Base-by-base conservation (phyloP, 805 yeast genomes). In the Hanseniaspora vineae region DNA sequence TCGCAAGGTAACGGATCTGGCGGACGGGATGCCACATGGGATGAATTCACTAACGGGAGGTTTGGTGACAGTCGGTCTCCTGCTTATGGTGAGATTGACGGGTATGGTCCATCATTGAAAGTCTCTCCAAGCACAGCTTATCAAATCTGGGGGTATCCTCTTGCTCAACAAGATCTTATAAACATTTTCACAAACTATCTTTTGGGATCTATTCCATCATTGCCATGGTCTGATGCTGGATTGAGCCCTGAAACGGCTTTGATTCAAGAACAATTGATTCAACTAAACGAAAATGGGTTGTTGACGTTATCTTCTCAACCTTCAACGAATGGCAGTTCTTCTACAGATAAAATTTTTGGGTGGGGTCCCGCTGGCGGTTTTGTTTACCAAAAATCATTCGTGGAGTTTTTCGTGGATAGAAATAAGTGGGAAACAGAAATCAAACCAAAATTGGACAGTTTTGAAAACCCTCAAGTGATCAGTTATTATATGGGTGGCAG, bases 31-130 rank as follows among this genome's bases (percentile, higher is more conserved):
- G 95, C 95, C 3, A 84, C 89, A 1, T 89, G 97, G 97, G 97
- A 89, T 69, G 97, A 89, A 59, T 89, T 86, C 65, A 92, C 96
- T 29, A 87, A 89, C 65, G 96, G 97, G 60, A 75, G 97, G 67
- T 87, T 86, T 64, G 95, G 97, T 67, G 95, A 88, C 66, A 84
- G 96, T 0, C 73, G 92, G 57, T 86, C 96, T 33, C 96, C 97
- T 17, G 97, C 97, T 1, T 90, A 84, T 65, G 98, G 97, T 70
- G 97, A 90, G 66, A 86, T 90, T 56, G 97, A 89, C 62, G 97
- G 97, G 31, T 92, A 90, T 62, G 97, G 97, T 2, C 96, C 97
- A 0, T 77, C 84, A 2, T 74, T 92, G 57, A 89, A 89, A 58
- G 80, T 86, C 4, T 75, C 81, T 8, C 73, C 79, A 12, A 71